A percentile compares a stretch with the other conserved stretches of the same genome.
Conservation (phyloP, 306 rosid genomes). For the Calophaca sinica region DNA sequence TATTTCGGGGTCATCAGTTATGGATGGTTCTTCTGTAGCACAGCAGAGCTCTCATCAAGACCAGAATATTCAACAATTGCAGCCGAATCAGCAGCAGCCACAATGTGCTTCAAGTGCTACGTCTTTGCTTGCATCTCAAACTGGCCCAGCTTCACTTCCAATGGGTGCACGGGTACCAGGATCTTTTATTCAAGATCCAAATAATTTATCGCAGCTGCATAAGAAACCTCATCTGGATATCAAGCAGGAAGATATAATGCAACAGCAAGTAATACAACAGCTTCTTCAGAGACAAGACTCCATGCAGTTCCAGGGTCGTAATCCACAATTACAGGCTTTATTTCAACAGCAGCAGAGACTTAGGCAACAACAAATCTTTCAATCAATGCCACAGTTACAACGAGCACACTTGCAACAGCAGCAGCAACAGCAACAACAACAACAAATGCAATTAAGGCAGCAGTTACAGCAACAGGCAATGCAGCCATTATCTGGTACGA, state of each 20-base stretch:
- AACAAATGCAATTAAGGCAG: conserved; percentile 80
- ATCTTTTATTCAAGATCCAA: conserved; percentile 74
- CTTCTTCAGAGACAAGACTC: conserved; percentile 81
- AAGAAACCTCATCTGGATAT: conserved; percentile 85
- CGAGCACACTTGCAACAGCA: conserved; percentile 61
- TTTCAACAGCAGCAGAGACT: conserved; percentile 79
- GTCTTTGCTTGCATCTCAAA: conserved; percentile 67
- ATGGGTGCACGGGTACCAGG: conserved; percentile 67
- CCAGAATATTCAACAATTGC: conserved; percentile 74
- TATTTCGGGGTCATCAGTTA: conserved; percentile 82
- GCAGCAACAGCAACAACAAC: conserved; percentile 58
- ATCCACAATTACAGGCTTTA: conserved; percentile 74
- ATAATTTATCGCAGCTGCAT: conserved; percentile 60
- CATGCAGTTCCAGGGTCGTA: conserved; percentile 78
- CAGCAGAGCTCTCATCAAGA: conserved; percentile 87
- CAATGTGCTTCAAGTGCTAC: conserved; percentile 76
- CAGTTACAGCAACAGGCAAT: conserved; percentile 80
- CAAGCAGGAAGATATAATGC: conserved; percentile 81
- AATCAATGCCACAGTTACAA: conserved; percentile 88
- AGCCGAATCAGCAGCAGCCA: conserved; percentile 64
- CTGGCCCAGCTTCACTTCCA: conserved; percentile 60
- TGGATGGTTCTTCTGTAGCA: conserved; percentile 85
- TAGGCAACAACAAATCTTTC: conserved; percentile 68
- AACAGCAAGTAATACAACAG: conserved; percentile 80
- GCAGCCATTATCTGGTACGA: conserved; percentile 62